These are phyloP conservation scores for Curvularia eragrostidis DNA, from an alignment of 2,329 filamentous ascomycete species.

Conservation along the genomic window DNA sequence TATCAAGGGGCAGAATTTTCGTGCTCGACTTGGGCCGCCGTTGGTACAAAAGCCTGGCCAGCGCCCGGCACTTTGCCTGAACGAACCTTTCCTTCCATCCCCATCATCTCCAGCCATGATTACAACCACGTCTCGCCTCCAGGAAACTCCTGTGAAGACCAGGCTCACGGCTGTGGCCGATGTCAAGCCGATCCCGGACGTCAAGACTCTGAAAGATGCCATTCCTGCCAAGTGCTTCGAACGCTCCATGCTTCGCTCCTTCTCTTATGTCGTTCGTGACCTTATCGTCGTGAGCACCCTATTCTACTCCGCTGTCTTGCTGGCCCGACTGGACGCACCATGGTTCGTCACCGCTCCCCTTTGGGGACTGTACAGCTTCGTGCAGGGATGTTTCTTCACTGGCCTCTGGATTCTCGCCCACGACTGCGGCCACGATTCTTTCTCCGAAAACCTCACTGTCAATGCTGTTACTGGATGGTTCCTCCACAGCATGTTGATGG, in stretches of 20 bases:
- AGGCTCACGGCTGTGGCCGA: slow-evolving; percentile 27
- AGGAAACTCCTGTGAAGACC: slow-evolving; percentile 22
- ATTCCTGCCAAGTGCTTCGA: slow-evolving; percentile 37
- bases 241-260: slow-evolving; percentile 30
- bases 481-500: slow-evolving; percentile 69
- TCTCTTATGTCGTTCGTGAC: slow-evolving; percentile 35
- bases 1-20: slow-evolving; percentile 9
- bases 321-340: slow-evolving; percentile 25
- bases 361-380: slow-evolving; percentile 67
- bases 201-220: slow-evolving; percentile 34
- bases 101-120: slow-evolving; percentile 19
- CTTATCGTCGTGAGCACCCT: slow-evolving; percentile 27
- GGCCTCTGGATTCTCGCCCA: slow-evolving; percentile 72
- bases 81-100: slow-evolving; percentile 9
- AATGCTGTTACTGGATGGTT: slow-evolving; percentile 70
- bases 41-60: slow-evolving; percentile 7
- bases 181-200: slow-evolving; percentile 27
- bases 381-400: slow-evolving; percentile 70
- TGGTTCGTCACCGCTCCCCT: slow-evolving; percentile 23
- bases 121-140: slow-evolving; percentile 26
- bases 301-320: slow-evolving; percentile 23
- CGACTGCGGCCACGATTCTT: slow-evolving; percentile 73
- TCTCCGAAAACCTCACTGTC: slow-evolving; percentile 63
- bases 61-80: background rate
- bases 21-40: background rate